Conservation (phyloP, 306 rosid genomes). For the Canavalia gladiata region DNA sequence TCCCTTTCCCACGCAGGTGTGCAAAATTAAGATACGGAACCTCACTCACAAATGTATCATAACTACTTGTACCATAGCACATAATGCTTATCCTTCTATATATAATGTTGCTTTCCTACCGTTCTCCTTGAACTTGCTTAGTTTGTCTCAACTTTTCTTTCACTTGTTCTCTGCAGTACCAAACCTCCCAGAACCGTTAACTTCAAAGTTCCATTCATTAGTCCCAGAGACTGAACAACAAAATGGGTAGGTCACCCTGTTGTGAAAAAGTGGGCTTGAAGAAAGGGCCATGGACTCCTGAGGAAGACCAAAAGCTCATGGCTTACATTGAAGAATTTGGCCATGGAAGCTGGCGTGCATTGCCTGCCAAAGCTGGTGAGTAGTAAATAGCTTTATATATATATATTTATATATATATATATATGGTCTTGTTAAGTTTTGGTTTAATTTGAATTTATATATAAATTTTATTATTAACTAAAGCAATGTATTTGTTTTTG, state of each 20-base stretch:
- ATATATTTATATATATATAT: too few relatives aligned
- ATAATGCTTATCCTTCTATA: slow-evolving; percentile 17
- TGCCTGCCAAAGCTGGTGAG: slow-evolving; percentile 72
- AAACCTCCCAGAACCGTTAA: background rate
- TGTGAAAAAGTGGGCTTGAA: slow-evolving; percentile 60
- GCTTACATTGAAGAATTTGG: slow-evolving; percentile 65
- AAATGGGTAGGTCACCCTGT: slow-evolving; percentile 69
- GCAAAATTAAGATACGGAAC: slow-evolving; percentile 37
- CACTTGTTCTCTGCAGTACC: background rate
- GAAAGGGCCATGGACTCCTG: slow-evolving; percentile 72
- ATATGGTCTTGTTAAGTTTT: too few relatives aligned
- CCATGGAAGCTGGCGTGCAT: slow-evolving; percentile 75
- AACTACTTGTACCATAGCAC: background rate
- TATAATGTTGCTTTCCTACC: slow-evolving; percentile 5
- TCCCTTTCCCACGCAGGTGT: slow-evolving; percentile 4
- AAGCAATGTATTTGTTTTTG: too few relatives aligned
- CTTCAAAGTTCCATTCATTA: slow-evolving; percentile 1
- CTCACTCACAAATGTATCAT: slow-evolving; percentile 21
- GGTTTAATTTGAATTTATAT: too few relatives aligned
- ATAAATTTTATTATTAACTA: too few relatives aligned
- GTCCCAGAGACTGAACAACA: background rate
- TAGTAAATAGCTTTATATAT: too few relatives aligned
- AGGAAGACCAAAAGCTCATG: slow-evolving; percentile 72
- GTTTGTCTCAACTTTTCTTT: background rate
- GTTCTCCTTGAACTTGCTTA: slow-evolving; percentile 34